Conservation (phyloP, 352 stramenopile species). For the Globisporangium nodosum region DNA sequence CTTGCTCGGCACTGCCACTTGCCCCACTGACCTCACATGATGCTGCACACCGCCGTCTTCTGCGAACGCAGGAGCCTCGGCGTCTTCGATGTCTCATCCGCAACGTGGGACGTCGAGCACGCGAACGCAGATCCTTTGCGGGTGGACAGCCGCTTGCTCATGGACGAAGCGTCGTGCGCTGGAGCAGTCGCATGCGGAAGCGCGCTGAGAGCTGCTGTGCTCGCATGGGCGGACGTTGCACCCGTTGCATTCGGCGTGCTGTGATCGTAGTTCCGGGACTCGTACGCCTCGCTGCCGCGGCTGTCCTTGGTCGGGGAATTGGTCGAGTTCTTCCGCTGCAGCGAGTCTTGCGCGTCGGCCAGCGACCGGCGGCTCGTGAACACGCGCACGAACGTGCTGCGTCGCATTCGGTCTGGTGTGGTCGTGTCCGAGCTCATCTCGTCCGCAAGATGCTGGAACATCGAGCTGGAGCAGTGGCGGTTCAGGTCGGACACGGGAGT, state of each 20-base stretch:
- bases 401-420: neutral
- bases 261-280: neutral
- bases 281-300: conserved; percentile 1
- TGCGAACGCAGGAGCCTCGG: conserved; percentile 4
- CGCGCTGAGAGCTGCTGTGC: neutral
- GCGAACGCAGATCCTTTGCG: neutral
- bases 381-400: conserved; percentile 1
- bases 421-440: neutral
- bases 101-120: conserved; percentile 3
- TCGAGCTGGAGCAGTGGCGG: neutral
- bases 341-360: conserved; percentile 31
- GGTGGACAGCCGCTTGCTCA: neutral
- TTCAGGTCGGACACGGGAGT: neutral
- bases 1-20: no score
- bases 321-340: conserved; percentile 22
- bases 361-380: conserved; percentile 22
- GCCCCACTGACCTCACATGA: conserved; percentile 18
- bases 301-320: conserved; percentile 1
- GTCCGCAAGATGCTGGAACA: neutral
- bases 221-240: neutral
- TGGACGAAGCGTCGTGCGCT: no score
- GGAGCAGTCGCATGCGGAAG: no score
- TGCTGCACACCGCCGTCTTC: conserved; percentile 17
- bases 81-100: neutral
- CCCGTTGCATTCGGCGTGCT: neutral